phyloP scores from a whole-genome alignment of 106 monocot genomes.

The Gastrodia elata region DNA sequence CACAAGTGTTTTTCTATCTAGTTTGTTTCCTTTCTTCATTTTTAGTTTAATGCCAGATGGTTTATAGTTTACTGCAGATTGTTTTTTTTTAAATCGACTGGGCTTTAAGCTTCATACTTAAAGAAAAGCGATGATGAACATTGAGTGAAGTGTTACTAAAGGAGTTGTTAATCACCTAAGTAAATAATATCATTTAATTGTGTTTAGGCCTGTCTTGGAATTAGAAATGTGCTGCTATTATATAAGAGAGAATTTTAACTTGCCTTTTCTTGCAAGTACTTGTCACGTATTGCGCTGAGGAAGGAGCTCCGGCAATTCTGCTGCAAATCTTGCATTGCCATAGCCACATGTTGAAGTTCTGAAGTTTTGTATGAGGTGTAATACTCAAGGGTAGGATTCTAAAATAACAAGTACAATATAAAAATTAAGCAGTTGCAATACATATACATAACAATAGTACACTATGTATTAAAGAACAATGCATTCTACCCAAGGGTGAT shows the following conservation, averaged over 20 bases:
- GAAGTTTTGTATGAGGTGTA: constrained; percentile 64
- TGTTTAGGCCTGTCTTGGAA: too few species aligned
- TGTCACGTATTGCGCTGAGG: constrained; percentile 73
- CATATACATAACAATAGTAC: not conserved
- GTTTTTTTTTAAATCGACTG: too few species aligned
- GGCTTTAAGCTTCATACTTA: too few species aligned
- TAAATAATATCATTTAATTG: too few species aligned
- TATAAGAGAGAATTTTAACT: not conserved
- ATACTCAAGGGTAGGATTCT: constrained; percentile 70
- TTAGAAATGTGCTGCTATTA: not conserved
- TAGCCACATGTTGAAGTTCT: constrained; percentile 39
- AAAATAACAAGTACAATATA: constrained; percentile 2
- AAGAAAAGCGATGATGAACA: too few species aligned
- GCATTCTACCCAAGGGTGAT: constrained; percentile 61
- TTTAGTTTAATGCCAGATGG: too few species aligned
- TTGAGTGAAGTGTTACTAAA: too few species aligned
- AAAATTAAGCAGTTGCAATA: not conserved
- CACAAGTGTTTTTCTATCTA: too few species aligned
- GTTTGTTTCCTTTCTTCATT: too few species aligned
- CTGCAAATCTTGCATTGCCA: constrained; percentile 58
- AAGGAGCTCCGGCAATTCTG: constrained; percentile 36
- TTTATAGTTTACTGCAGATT: too few species aligned
- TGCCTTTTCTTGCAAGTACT: constrained; percentile 75
- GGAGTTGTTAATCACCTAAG: too few species aligned
- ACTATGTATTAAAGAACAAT: not conserved